Conservation (phyloP, 345 rosid species). For the Nasturtium officinale region DNA sequence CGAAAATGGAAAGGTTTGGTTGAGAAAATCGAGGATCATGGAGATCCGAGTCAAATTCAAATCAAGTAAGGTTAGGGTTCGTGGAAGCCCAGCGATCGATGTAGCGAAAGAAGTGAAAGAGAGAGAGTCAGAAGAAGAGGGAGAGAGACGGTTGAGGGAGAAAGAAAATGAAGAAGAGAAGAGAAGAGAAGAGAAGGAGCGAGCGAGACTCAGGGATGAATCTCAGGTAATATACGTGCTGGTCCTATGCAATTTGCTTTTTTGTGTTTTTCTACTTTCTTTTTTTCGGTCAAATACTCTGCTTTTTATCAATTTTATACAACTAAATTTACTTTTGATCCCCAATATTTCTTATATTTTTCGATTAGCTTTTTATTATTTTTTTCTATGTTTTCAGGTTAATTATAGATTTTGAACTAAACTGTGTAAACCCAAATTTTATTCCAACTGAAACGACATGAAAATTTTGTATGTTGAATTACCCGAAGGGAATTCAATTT, state of each 20-base stretch:
- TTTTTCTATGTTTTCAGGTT: not conserved
- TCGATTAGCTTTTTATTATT: not conserved
- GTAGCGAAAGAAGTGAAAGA: not conserved
- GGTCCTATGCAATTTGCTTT: conserved; percentile 34
- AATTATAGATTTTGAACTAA: not conserved
- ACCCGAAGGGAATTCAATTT: too few relatives aligned
- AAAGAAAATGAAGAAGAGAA: not conserved
- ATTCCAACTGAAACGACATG: too few relatives aligned
- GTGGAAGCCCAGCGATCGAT: conserved; percentile 25
- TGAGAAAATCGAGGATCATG: conserved; percentile 44
- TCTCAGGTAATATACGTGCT: conserved; percentile 44
- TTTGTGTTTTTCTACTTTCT: conserved; percentile 22
- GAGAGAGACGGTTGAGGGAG: conserved; percentile 49
- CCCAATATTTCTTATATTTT: not conserved
- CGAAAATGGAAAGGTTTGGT: conserved; percentile 14
- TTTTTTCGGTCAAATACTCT: conserved; percentile 27
- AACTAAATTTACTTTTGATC: not conserved
- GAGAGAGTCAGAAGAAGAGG: conserved; percentile 35
- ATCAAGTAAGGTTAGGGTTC: conserved; percentile 33
- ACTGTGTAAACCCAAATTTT: too few relatives aligned
- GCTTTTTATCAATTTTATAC: not conserved
- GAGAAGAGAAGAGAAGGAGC: not conserved
- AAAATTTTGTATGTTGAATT: too few relatives aligned
- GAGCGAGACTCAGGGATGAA: conserved; percentile 24
- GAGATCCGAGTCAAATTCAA: conserved; percentile 41